Evolutionary conservation across 139 green algal species (phyloP), one percentile per base, ranked within the genome.

Genomic region (Chlamydomonas schloesseri): DNA sequence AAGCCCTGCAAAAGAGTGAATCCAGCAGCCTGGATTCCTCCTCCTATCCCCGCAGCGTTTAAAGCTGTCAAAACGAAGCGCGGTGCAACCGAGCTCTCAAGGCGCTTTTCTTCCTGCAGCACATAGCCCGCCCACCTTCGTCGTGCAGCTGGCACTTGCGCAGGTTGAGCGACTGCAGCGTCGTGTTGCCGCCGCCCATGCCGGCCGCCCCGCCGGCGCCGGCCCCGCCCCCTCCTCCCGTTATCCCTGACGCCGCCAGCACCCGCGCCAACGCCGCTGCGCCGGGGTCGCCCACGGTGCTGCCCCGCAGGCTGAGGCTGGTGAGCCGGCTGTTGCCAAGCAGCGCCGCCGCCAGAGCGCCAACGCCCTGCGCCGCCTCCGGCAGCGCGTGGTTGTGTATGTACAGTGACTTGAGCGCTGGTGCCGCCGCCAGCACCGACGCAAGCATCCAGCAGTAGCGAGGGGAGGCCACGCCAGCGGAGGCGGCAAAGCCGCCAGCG

Each of bases 291-390:
- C 72, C 72, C 83, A 88, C 47, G 9, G 65, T 74, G 50, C 74
- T 84, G 74, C 83, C 83, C 0, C 50, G 53, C 36, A 88, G 83
- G 83, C 83, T 88, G n/a, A 88, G 83, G 29, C 65, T n/a, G 9
- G 73, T 72, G 42, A 88, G 83, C 28, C 65, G 74, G 33, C 50
- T 67, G 74, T 84, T 84, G 83, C 47, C 55, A 13, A 21, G 34
- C 64, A 88, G 73, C 34, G 73, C 73, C 75, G 79, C 79, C 65
- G 65, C 79, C 47, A 85, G 31, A 47, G 69, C 46, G n/a, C 65
- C 67, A n/a, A 77, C 53, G 0, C 68, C 80, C 34, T 71, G 50
- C 50, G 46, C 68, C 28, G 68, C 33, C 37, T 71, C 68, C 23
- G 80, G 68, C 50, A 86, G 34, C 50, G 68, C 68, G 53, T 86